Percentiles rank a stretch among this genome's conserved stretches.
Conservation (phyloP, 306 rosid genomes). For the Corylus avellana region DNA sequence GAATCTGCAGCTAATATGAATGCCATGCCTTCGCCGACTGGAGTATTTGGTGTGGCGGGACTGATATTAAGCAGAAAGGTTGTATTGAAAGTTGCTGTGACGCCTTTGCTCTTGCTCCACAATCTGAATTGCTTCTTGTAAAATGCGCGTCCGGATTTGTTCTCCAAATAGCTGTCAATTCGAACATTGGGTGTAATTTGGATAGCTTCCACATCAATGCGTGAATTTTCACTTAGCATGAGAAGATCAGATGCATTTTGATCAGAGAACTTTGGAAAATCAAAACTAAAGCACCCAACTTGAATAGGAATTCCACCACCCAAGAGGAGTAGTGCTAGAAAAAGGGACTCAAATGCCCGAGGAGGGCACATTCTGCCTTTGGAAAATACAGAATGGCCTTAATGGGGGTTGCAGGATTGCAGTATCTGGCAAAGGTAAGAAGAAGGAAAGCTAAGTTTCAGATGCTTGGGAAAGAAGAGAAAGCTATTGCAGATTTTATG, state of each 20-base stretch:
- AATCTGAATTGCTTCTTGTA: slow-evolving; percentile 32
- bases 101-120: slow-evolving; percentile 33
- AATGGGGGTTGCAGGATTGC: neutral
- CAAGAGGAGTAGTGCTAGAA: slow-evolving; percentile 23
- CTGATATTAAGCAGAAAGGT: slow-evolving; percentile 36
- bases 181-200: slow-evolving; percentile 48
- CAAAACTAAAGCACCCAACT: slow-evolving; percentile 27
- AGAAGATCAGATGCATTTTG: neutral
- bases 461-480: too few species aligned
- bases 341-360: slow-evolving; percentile 7
- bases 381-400: slow-evolving; percentile 11
- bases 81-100: slow-evolving; percentile 25
- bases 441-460: too few species aligned
- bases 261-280: slow-evolving; percentile 30
- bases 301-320: slow-evolving; percentile 17
- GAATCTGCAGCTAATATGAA: slow-evolving; percentile 38
- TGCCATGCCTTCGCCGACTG: slow-evolving; percentile 49
- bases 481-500: too few species aligned
- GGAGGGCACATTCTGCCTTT: neutral
- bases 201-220: slow-evolving; percentile 27
- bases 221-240: slow-evolving; percentile 7
- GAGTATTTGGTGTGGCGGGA: slow-evolving; percentile 12
- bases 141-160: slow-evolving; percentile 41
- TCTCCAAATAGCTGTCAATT: neutral
- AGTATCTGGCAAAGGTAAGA: neutral